A percentile compares a stretch with the other conserved stretches of the same genome.
phyloP scores from a whole-genome alignment of 1,284 basidiomycete species.

The Schizophyllum amplum region DNA sequence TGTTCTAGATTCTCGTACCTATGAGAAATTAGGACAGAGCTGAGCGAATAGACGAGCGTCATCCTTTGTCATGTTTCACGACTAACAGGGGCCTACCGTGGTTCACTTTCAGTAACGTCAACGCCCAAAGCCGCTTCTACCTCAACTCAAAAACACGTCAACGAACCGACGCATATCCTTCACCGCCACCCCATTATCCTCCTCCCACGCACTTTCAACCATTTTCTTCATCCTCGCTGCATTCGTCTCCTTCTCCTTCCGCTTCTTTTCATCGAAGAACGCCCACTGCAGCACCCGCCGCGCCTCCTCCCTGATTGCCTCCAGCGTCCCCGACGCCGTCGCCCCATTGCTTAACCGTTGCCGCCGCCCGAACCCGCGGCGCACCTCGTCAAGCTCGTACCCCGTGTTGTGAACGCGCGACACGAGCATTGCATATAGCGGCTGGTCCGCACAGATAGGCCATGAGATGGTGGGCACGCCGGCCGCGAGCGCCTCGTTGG shows the following conservation, averaged over 20 bases:
- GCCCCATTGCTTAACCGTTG: background rate
- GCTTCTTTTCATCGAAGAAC: background rate
- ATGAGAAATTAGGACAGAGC: too few species aligned
- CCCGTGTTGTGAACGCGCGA: background rate
- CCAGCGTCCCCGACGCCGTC: background rate
- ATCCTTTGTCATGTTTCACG: too few species aligned
- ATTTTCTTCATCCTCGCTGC: background rate
- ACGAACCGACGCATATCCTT: background rate
- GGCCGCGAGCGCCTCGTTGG: conserved; percentile 13
- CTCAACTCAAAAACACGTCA: background rate
- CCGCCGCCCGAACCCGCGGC: background rate
- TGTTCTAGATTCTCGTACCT: too few species aligned
- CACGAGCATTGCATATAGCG: conserved; percentile 1
- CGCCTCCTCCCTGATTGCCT: conserved; percentile 1
- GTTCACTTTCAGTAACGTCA: too few species aligned
- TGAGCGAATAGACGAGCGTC: too few species aligned
- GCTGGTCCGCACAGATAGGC: conserved; percentile 4
- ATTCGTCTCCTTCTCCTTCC: background rate
- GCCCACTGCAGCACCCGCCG: background rate
- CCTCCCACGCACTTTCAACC: background rate
- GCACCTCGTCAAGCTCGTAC: conserved; percentile 2
- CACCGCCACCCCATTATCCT: background rate
- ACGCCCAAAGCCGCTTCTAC: too few species aligned
- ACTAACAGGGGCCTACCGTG: too few species aligned
- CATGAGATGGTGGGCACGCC: conserved; percentile 1